Base-by-base conservation (phyloP, 139 green algal genomes). In the Tetraselmis striata region DNA sequence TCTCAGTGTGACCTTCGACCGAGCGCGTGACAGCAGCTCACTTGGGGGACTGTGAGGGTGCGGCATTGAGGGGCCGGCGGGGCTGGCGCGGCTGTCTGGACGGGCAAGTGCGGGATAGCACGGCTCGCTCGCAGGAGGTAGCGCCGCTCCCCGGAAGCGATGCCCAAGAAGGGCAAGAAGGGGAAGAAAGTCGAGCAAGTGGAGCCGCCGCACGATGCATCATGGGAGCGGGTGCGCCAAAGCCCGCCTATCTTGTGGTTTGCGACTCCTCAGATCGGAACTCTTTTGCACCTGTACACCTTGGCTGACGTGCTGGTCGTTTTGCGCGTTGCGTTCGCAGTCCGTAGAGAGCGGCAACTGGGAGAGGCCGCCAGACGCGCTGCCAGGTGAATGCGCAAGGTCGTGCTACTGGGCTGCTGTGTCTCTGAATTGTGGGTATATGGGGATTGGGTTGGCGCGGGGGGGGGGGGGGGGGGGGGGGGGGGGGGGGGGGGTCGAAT, bases 181-280 rank as follows among this genome's bases (percentile, higher is more conserved):
- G 90, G 92, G 76, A 90, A 93, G 80, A 83, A 89, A 2, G 79
- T 76, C 24, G 91, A 93, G 67, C 81, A 84, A 29, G 82, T 82
- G 1, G 92, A 95, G 83, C 92, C 92, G 0, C 84, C 86, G 2
- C 90, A 94, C 31, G 90, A 95, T 77, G 82, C 84, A 1, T 88
- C 74, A 26, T 95, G 92, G 92, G 90, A 95, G 59, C 67, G 87
- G 80, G 92, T 95, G 75, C 75, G 80, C 28, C 28, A 77, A 30
- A 28, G n/a, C 25, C 30, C 81, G 29, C 1, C 27, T 25, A 2
- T 18, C 28, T 2, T 5, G 23, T 27, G 30, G 29, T 25, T 28
- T 25, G 22, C 67, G 27, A 83, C 67, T 45, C 59, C n/a, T 27
- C 29, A 1, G 2, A 59, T 2, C 2, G 32, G 11, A 28, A 28